Base-by-base conservation (phyloP, 2,329 filamentous ascomycete species). In the Venturiaceae sp. region DNA sequence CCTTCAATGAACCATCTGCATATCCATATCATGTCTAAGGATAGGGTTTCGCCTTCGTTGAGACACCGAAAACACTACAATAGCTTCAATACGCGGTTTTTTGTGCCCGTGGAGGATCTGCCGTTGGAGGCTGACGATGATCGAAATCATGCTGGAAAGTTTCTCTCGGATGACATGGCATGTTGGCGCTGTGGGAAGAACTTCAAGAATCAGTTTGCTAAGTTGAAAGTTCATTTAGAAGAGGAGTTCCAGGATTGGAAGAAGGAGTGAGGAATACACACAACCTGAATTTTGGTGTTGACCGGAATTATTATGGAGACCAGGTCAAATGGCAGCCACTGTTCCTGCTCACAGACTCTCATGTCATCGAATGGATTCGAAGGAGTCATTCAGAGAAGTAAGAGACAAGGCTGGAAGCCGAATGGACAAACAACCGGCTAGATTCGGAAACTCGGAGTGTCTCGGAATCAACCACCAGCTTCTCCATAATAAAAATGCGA, bases 1-100 rank as follows among this genome's bases (percentile, higher is more conserved):
- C 94, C 94, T 3, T 92, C 87, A 58, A 97, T 99, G 94, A 86
- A 83, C 62, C 90, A 97, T 70, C 69, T 97, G 58, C 94, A 99
- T 72, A 79, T 97, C 3, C 94, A 99, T 71, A 83, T 97, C 32
- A 74, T 97, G 59, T 90, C 88, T 39, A 77, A 83, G 19, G 94
- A 99, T 69, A 86, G 89, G 78, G 79, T 83, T 65, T 90, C 86
- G 37, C 79, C 82, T 11, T 80, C 79, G 50, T 64, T 96, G 71
- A 89, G 86, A 73, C 85, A 92, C 68, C 80, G 84, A 63, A 92
- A 91, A 70, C 94, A 97, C 73, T 97, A 96, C 74, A 90, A 94
- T 68, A 94, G 88, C 63, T 97, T 97, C 73, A 84, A 83, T 33
- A 95, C 92, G 56, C 81, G 82, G 3, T 99, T 97, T 69, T 82